Evolutionary conservation across 371 early-diverging fungal genomes (phyloP), one percentile per base, ranked within the genome.

Genomic region (Mucor velutinosus): DNA sequence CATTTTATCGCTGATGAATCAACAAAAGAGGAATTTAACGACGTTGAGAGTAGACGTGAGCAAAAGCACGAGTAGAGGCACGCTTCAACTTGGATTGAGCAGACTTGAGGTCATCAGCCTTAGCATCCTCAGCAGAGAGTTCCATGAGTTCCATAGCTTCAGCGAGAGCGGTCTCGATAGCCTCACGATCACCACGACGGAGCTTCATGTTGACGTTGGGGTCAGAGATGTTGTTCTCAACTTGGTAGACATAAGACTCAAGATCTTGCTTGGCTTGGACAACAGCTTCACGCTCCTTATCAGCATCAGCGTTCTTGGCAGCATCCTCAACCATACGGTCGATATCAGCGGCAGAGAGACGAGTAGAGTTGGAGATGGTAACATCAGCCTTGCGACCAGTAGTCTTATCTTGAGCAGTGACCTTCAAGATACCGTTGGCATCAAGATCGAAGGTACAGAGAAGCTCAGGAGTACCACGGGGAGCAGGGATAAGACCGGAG

Each of bases 401-500:
- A 66, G 91, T 89, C 87, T 91, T 92, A 86, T 97, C 97, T 69
- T 87, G 86, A 75, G 98, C 97, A 68, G 93, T 88, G 70, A 97
- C 97, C 80, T 94, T 95, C 70, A 94, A 86, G 79, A 96, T 95
- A 85, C 96, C 96, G 83, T 99, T 94, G 75, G 95, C 94, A 82
- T 97, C 96, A 47, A 96, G 80, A 77, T 97, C 96, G 83, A 97
- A 97, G 71, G 94, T 91, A 75, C 94, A 93, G 76, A 94, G 93
- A 64, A 98, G 91, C 79, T 94, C 93, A 67, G 98, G 95, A 49
- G 87, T 88, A 71, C 96, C 96, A 76, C 94, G 93, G 56, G 95
- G 95, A 73, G 93, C 92, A 47, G 96, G 95, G 57, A 93, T 90
- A 70, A 95, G 89, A 62, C 94, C 94, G 65, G 86, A 86, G 55